Base-by-base conservation (phyloP, 2,329 filamentous ascomycete genomes). In the Apiospora hydei region DNA sequence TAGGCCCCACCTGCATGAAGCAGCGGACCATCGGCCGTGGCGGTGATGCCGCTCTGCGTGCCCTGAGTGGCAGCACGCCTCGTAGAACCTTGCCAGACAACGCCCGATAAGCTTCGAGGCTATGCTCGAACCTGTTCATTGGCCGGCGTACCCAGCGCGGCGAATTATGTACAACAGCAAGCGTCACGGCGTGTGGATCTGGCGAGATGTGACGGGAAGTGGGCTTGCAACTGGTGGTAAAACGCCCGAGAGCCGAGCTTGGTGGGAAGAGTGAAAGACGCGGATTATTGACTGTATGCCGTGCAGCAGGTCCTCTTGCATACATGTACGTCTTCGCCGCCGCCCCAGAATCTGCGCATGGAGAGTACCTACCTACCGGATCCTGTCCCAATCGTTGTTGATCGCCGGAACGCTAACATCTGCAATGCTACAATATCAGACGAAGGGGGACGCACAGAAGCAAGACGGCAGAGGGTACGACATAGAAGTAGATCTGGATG, bases 1-100 rank as follows among this genome's bases (percentile, higher is more conserved):
- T 13, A 41, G 57, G 44, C 26, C 44, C 67, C 67, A 69, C 67
- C 16, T 18, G 67, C 67, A 69, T 69, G 67, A 69, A 69, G 44
- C 43, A 69, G 10, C 57, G 57, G 57, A 64, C 57, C 30, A 64
- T 21, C 30, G 34, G 34, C 57, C 30, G 57, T 64, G 57, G 57
- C 57, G 30, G 57, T 64, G 57, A 64, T 64, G 57, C 57, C 34
- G 51, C 49, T 30, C 49, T 53, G 49, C 4, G 47, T n/a, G 26
- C 30, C 34, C 16, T n/a, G 53, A 64, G 53, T 64, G 53, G 53
- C 18, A 64, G 53, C 53, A 38, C 8, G 53, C 53, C 49, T 14
- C 26, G 26, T 34, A 3, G 8, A 64, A 64, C 53, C 53, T 64
- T 41, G 34, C 34, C 57, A 38, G 13, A 64, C 30, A 11, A 41